Evolutionary conservation across 2,329 filamentous ascomycete species (phyloP), one percentile per base, ranked within the genome.

Genomic region (Penicillium decumbens): DNA sequence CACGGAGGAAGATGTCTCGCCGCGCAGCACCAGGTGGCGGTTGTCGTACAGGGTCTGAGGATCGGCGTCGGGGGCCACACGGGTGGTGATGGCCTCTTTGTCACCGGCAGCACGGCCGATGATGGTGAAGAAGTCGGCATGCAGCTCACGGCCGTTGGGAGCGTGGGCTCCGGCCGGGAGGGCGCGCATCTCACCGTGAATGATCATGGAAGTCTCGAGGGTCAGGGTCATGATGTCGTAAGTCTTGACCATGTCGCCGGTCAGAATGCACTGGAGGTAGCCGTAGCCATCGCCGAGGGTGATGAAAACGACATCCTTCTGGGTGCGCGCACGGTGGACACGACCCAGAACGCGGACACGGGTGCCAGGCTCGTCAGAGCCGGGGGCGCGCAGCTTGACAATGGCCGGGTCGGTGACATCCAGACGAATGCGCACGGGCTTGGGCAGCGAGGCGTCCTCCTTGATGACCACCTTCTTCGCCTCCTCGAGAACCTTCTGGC

Each of bases 51-150:
- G 80, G 53, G 83, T 83, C 63, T 89, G 85, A 53, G 80, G 76
- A 74, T 88, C 83, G 63, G 83, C 78, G 62, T 87, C 82, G 45
- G 78, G 77, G 52, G 83, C 81, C 33, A 88, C 83, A 56, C 80
- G 82, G 80, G 90, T 95, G 78, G 89, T 93, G 67, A 95, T 90
- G 64, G 91, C 88, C 56, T 95, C 91, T 54, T 92, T 88, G 62
- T 89, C 91, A 55, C 89, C 87, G 33, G 89, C 87, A 35, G 91
- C 89, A 63, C 83, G 80, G 64, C 84, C 87, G 52, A 88, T 83
- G 62, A 95, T 82, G 68, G 82, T 80, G 78, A 87, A 96, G 77
- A 85, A 95, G 72, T 96, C 91, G 61, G 88, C 91, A 65, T 92
- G 89, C 43, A 96, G 79, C 72, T 96, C 91, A 57, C 92, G 88